Base-by-base conservation (phyloP, 192 early-diverging fungal genomes). In the Coemansia sp. region DNA sequence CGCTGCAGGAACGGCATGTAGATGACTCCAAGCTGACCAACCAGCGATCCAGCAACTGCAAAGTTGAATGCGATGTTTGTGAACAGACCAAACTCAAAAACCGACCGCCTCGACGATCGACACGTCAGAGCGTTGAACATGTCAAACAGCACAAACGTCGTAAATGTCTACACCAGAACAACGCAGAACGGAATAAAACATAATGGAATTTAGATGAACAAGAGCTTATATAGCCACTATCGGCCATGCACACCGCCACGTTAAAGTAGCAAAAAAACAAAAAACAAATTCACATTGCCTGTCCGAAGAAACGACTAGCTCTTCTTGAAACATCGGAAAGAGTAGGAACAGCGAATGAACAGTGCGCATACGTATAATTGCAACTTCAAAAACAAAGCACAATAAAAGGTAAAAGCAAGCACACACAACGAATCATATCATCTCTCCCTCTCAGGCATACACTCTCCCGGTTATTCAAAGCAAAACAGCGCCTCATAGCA, bases 51-150 rank as follows among this genome's bases (percentile, higher is more conserved):
- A 11, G 82, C 84, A 7, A 93, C 89, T 6, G 95, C 92, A 63
- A 91, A 79, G 70, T 94, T 97, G 79, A 93, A 95, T 86, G 94
- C 92, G 18, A 84, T 85, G 86, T 98, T 98, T 18, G 91, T 89
- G 61, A 91, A 89, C 69, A 94, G 78, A 6, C 96, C 96, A 40
- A 95, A 75, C 15, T 84, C 80, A 65, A 91, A 91, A 45, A 95
- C 86, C 1, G 94, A 94, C 65, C 92, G 89, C 50, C 88, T 87
- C 18, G 86, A 86, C 9, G 95, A 97, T 26, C 96, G 89, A 81
- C 96, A 98, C 11, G 93, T 85, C 48, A 96, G 77, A 10, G 94
- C 90, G 75, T 98, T 98, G 84, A 94, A 97, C 88, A 97, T 92
- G 71, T 96, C 95, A 77, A 94, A 97, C 63, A 96, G 89, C 40